These are phyloP conservation scores for Eleusine indica DNA, from an alignment of 176 grass and related monocot species.

Conservation along the genomic window DNA sequence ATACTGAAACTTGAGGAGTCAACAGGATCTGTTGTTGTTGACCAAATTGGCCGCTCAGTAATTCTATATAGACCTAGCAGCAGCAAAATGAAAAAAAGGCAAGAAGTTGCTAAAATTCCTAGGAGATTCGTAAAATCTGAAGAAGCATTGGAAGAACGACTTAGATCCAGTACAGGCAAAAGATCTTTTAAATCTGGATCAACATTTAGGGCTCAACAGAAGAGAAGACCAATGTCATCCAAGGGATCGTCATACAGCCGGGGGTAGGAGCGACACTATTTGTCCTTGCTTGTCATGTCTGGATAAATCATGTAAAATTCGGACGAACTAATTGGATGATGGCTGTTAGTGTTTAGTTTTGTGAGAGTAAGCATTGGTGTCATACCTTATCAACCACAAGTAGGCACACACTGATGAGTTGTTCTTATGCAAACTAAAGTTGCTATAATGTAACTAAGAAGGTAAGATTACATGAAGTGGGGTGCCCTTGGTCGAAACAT, in stretches of 20 bases:
- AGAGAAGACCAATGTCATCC: slow-evolving; percentile 37
- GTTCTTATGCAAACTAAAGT: background rate
- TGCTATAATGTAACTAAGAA: background rate
- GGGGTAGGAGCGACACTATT: slow-evolving; percentile 24
- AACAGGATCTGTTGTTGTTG: slow-evolving; percentile 74
- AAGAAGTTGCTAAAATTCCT: slow-evolving; percentile 42
- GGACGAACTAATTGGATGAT: slow-evolving; percentile 25
- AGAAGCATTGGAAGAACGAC: slow-evolving; percentile 40
- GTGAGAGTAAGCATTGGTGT: background rate
- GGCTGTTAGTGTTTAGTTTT: slow-evolving; percentile 25
- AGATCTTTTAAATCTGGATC: slow-evolving; percentile 44
- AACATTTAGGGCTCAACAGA: slow-evolving; percentile 48
- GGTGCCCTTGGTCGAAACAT: background rate
- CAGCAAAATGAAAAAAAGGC: slow-evolving; percentile 84
- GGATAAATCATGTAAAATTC: slow-evolving; percentile 34
- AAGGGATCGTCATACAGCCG: slow-evolving; percentile 36
- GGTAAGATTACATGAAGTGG: background rate
- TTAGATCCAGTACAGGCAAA: slow-evolving; percentile 31
- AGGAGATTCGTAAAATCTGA: slow-evolving; percentile 42
- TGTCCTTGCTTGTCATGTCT: background rate
- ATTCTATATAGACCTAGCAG: slow-evolving; percentile 93
- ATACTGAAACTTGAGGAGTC: slow-evolving; percentile 85
- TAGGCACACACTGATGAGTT: background rate
- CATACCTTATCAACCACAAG: slow-evolving; percentile 16
- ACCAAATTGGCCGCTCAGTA: slow-evolving; percentile 77